phyloP scores from a whole-genome alignment of 441 rosid genomes.

The Isatis lusitanica region DNA sequence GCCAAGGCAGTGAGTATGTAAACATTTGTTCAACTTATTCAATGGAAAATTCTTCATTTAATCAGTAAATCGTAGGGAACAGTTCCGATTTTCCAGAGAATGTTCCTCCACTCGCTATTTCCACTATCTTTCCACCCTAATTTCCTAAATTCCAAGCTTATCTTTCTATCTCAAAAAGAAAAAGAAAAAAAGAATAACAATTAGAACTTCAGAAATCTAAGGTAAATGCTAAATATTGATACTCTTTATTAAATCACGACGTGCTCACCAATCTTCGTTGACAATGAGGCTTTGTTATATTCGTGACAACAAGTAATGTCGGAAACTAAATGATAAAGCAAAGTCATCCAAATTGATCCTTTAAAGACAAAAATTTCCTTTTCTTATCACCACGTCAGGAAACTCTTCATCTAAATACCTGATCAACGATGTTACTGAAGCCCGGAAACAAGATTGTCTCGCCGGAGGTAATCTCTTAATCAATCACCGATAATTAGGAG shows the following conservation, averaged over 20 bases:
- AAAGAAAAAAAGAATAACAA: too few species aligned
- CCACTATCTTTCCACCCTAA: neutral
- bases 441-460: slow-evolving; percentile 19
- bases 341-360: slow-evolving; percentile 16
- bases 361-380: slow-evolving; percentile 4
- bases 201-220: too few species aligned
- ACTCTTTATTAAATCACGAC: slow-evolving; percentile 10
- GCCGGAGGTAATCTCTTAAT: slow-evolving; percentile 21
- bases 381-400: slow-evolving; percentile 6
- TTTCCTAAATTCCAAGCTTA: neutral
- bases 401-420: neutral
- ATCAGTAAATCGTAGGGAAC: neutral
- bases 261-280: slow-evolving; percentile 14
- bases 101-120: neutral
- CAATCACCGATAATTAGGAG: neutral
- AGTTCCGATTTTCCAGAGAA: neutral
- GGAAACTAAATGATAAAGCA: slow-evolving; percentile 16
- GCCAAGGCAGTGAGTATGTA: neutral
- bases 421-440: slow-evolving; percentile 18
- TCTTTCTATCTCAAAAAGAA: neutral
- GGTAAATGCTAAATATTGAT: neutral
- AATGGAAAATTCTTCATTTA: neutral
- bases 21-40: neutral
- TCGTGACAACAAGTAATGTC: slow-evolving; percentile 28
- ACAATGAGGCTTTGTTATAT: slow-evolving; percentile 9